These are phyloP conservation scores for Castanea sativa DNA, from an alignment of 306 rosid species.

Conservation along the genomic window DNA sequence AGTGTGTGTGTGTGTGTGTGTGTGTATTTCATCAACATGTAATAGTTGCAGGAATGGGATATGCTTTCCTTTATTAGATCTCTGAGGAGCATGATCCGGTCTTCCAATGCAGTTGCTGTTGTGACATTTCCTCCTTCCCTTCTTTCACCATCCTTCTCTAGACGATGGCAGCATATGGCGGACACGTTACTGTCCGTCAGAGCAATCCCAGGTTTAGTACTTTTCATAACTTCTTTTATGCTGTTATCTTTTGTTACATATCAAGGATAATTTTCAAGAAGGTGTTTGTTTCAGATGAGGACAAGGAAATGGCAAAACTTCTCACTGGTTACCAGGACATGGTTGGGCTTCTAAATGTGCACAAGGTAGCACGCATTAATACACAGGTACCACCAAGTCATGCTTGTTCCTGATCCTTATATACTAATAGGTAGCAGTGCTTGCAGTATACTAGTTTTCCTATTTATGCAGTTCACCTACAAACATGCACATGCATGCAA, in stretches of 20 bases:
- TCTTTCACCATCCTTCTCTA: constrained; percentile 61
- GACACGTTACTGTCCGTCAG: constrained; percentile 77
- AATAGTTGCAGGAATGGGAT: constrained; percentile 74
- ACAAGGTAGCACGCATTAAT: constrained; percentile 70
- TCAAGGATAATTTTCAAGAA: constrained; percentile 6
- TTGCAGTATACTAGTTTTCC: too few species aligned
- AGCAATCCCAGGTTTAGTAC: constrained; percentile 76
- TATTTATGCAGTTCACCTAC: too few species aligned
- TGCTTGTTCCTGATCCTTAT: neutral
- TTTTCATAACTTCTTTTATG: constrained; percentile 2
- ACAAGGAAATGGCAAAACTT: constrained; percentile 79
- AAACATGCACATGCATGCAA: too few species aligned
- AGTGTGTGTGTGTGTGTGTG: constrained; percentile 5
- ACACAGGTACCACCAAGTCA: constrained; percentile 58
- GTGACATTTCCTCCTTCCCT: constrained; percentile 75
- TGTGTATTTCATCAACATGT: neutral
- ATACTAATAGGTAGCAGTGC: too few species aligned
- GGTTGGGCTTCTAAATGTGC: constrained; percentile 80
- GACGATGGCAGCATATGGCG: constrained; percentile 89
- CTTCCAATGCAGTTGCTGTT: constrained; percentile 76
- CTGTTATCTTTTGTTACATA: constrained; percentile 8
- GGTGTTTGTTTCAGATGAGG: constrained; percentile 57
- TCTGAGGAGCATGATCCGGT: constrained; percentile 56
- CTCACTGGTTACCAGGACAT: constrained; percentile 95
- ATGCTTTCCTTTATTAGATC: constrained; percentile 79